Percentiles rank a stretch among this genome's conserved stretches.
Conservation (phyloP, 2,329 filamentous ascomycete genomes). For the Aspergillus vadensis region DNA sequence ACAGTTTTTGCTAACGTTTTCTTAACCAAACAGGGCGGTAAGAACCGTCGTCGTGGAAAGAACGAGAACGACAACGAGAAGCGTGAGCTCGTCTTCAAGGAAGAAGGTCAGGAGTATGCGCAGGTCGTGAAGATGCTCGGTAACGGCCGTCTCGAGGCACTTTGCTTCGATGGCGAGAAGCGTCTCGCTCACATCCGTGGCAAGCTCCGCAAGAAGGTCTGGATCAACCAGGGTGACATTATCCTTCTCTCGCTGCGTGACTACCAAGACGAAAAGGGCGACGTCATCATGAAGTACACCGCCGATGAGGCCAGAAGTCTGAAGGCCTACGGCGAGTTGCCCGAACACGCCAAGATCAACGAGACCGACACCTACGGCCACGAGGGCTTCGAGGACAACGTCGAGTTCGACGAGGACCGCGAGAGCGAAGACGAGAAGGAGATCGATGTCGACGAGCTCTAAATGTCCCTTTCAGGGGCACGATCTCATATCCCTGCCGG, state of each 20-base stretch:
- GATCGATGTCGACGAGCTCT: constrained; percentile 95
- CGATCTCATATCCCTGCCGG: constrained; percentile 35
- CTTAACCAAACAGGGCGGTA: constrained; percentile 73
- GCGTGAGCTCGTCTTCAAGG: constrained; percentile 97
- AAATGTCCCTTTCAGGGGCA: constrained; percentile 41
- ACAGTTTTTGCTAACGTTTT: constrained; percentile 31
- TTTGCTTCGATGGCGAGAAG: constrained; percentile 93
- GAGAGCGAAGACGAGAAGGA: constrained; percentile 72
- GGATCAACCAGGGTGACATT: constrained; percentile 98
- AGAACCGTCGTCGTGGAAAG: constrained; percentile 98
- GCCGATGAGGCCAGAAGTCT: constrained; percentile 93
- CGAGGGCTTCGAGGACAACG: constrained; percentile 93
- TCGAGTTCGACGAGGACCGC: constrained; percentile 96
- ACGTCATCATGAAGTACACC: constrained; percentile 92
- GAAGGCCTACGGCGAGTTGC: constrained; percentile 96
- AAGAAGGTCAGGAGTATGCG: constrained; percentile 91
- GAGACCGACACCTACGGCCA: constrained; percentile 91
- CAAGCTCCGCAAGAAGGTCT: constrained; percentile 99
- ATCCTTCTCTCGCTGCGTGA: constrained; percentile 85
- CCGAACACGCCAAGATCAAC: constrained; percentile 99
- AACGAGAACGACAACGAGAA: constrained; percentile 99
- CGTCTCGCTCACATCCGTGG: constrained; percentile 84
- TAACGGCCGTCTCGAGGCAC: constrained; percentile 88
- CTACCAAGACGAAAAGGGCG: constrained; percentile 92
- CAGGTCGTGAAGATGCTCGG: constrained; percentile 95